phyloP scores from a whole-genome alignment of 768 basidiomycete genomes.

The Suillus subaureus region DNA sequence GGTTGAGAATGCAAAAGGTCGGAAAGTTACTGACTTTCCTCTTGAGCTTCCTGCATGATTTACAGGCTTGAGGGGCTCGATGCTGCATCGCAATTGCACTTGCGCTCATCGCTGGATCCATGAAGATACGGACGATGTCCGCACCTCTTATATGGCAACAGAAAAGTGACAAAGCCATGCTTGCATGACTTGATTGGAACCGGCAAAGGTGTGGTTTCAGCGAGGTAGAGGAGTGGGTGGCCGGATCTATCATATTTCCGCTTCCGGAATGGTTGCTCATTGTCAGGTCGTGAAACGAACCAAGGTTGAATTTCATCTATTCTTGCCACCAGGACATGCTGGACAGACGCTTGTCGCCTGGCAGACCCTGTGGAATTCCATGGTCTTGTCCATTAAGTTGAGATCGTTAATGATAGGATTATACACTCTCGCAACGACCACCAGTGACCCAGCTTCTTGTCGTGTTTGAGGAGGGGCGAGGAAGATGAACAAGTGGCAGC shows the following conservation, averaged over 20 bases:
- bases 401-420: neutral
- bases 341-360: constrained; percentile 2
- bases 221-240: neutral
- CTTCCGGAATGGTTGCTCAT: constrained; percentile 3
- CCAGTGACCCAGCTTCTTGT: neutral
- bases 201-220: constrained; percentile 3
- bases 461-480: neutral
- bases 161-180: constrained; percentile 2
- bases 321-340: neutral
- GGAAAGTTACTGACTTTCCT: neutral
- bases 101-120: neutral
- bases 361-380: neutral
- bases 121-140: neutral
- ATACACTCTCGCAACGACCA: neutral
- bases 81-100: constrained; percentile 7
- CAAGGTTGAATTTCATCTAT: constrained; percentile 5
- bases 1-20: neutral
- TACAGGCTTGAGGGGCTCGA: constrained; percentile 1
- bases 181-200: neutral
- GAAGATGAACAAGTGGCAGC: neutral
- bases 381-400: neutral
- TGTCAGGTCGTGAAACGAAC: neutral
- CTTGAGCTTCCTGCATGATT: constrained; percentile 6
- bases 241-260: constrained; percentile 2
- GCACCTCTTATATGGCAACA: neutral